Conservation (phyloP, 768 basidiomycete species). For the Rhizopogon salebrosus region DNA sequence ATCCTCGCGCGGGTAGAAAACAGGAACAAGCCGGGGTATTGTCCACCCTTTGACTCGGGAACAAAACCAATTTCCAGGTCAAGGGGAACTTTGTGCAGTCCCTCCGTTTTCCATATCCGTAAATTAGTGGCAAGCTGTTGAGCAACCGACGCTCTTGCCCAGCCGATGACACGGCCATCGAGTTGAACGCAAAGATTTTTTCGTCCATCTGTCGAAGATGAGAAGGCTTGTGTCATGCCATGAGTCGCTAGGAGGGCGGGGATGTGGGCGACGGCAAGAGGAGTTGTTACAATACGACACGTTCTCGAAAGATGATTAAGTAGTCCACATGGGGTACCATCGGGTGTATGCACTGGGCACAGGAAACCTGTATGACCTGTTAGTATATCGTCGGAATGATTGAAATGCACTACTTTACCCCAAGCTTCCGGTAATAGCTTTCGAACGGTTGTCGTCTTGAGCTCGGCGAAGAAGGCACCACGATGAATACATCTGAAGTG, state of each 20-base stretch:
- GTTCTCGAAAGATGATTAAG: conserved; percentile 94
- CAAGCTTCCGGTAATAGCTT: conserved; percentile 96
- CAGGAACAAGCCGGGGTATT: conserved; percentile 93
- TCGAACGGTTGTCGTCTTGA: conserved; percentile 96
- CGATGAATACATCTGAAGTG: conserved; percentile 98
- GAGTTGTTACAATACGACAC: conserved; percentile 83
- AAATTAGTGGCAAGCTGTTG: conserved; percentile 78
- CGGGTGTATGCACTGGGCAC: conserved; percentile 98
- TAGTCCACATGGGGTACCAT: conserved; percentile 95
- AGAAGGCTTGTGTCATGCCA: conserved; percentile 92
- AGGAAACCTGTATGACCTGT: conserved; percentile 65
- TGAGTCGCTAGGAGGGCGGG: conserved; percentile 77
- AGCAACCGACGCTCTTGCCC: conserved; percentile 74
- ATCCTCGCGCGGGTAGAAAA: conserved; percentile 85
- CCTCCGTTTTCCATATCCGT: conserved; percentile 93
- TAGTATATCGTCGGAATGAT: conserved; percentile 3
- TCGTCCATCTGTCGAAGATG: conserved; percentile 73
- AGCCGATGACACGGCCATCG: conserved; percentile 94
- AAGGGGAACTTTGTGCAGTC: conserved; percentile 71
- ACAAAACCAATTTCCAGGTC: conserved; percentile 95
- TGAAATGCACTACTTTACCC: conserved; percentile 49
- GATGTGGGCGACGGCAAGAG: conserved; percentile 72
- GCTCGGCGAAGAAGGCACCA: conserved; percentile 97
- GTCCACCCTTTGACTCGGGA: conserved; percentile 84
- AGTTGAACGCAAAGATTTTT: conserved; percentile 86